Evolutionary conservation across 176 grass and related monocot species (phyloP), one percentile per base, ranked within the genome.

Genomic region (Calamus simplicifolius): DNA sequence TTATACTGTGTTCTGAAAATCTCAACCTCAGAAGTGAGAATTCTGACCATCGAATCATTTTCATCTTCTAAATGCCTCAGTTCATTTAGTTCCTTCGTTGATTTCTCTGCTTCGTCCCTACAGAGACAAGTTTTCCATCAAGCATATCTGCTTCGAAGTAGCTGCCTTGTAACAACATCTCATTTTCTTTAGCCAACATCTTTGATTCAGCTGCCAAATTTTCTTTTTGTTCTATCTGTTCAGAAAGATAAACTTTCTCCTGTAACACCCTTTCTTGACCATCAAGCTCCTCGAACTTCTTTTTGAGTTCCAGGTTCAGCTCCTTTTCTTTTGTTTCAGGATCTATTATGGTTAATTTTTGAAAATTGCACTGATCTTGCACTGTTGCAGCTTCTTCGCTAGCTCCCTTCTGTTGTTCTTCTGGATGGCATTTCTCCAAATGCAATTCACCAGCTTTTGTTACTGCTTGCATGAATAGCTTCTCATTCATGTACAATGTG

Each of bases 321-420:
- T 93, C 85, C 23, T 57, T 80, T 71, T 93, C 94, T 56, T 79
- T 74, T 2, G 88, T 93, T 81, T 99, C 89, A 56, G 83, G 93
- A 82, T 79, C 76, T 27, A 83, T 70, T 19, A 99, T 69, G 60
- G 50, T 79, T 52, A 93, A 57, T 19, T 93, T 63, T 66, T 89
- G 92, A 17, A 78, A 54, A 48, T 73, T 61, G 79, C 81, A 84
- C 31, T 78, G 78, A 35, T 70, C 69, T 58, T 85, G 83, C 19
- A 78, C 31, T 53, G 66, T 85, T 75, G 19, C 63, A 5, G 80
- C 56, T 18, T 98, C 73, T 71, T 79, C 75, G 49, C 83, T 76
- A 13, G 81, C 57, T 70, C 88, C 78, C 54, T 85, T 51, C 50
- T 88, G 64, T 17, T 80, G 69, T 56, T 85, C 87, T 75, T 92